Evolutionary conservation across 306 rosid genomes (phyloP).

Genomic region (barrel medic (Medicago truncatula)): DNA sequence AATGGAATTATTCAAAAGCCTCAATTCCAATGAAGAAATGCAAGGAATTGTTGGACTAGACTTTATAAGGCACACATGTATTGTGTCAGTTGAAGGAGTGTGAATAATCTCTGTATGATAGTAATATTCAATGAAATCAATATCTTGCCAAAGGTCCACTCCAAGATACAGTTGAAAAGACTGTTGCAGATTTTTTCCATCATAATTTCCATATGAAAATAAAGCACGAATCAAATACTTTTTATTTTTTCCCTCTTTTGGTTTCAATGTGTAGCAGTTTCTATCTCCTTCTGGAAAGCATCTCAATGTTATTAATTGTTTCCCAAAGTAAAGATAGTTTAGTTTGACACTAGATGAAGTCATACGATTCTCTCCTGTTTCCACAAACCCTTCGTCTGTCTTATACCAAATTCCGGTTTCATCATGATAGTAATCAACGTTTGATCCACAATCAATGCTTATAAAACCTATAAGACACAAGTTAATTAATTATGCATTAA

Average conservation of each 20-base stretch:
- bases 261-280: slow-evolving; percentile 59
- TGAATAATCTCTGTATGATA: slow-evolving; percentile 36
- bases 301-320: slow-evolving; percentile 44
- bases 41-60: slow-evolving; percentile 51
- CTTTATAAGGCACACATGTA: slow-evolving; percentile 54
- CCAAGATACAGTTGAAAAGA: slow-evolving; percentile 54
- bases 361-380: neutral
- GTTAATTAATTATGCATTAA: too few relatives aligned
- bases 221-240: slow-evolving; percentile 52
- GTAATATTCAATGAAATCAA: neutral
- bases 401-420: slow-evolving; percentile 11
- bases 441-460: slow-evolving; percentile 43
- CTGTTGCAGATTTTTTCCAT: slow-evolving; percentile 36
- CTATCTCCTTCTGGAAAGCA: slow-evolving; percentile 51
- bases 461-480: slow-evolving; percentile 30
- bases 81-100: slow-evolving; percentile 36
- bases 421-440: neutral
- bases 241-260: slow-evolving; percentile 40
- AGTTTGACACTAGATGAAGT: neutral
- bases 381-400: slow-evolving; percentile 13
- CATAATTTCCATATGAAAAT: slow-evolving; percentile 43
- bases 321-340: neutral
- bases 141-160: slow-evolving; percentile 41
- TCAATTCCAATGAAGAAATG: slow-evolving; percentile 54
- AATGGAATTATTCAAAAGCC: slow-evolving; percentile 32